Evolutionary conservation across 2,329 filamentous ascomycete genomes (phyloP).

Genomic region (Colletotrichum cuscutae): DNA sequence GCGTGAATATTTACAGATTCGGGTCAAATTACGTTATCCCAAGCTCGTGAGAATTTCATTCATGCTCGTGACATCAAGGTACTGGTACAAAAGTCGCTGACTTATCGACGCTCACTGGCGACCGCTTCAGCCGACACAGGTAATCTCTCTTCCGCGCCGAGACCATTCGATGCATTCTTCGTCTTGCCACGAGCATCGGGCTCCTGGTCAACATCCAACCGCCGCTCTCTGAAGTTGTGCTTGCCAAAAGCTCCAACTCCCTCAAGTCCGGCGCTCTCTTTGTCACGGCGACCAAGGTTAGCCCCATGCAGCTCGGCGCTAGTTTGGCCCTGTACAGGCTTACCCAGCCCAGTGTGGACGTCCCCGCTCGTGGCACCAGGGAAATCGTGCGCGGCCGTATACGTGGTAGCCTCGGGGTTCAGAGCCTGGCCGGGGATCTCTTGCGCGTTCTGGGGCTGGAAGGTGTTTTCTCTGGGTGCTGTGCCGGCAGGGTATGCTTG

Average conservation of each 20-base stretch:
- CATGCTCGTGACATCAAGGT: background rate
- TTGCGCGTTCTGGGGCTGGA: slow-evolving; percentile 49
- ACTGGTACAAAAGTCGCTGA: slow-evolving; percentile 5
- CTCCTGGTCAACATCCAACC: slow-evolving; percentile 44
- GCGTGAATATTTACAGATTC: background rate
- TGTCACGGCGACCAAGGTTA: slow-evolving; percentile 43
- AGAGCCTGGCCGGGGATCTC: slow-evolving; percentile 49
- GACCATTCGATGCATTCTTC: slow-evolving; percentile 34
- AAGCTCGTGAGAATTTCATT: background rate
- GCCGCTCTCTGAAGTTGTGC: slow-evolving; percentile 43
- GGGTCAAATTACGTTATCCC: background rate
- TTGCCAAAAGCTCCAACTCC: slow-evolving; percentile 47
- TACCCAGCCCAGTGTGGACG: slow-evolving; percentile 55
- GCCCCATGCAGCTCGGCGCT: slow-evolving; percentile 52
- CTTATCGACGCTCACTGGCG: slow-evolving; percentile 36
- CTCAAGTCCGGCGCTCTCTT: slow-evolving; percentile 50
- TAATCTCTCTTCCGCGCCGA: slow-evolving; percentile 40
- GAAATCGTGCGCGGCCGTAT: slow-evolving; percentile 49
- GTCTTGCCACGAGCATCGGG: slow-evolving; percentile 39
- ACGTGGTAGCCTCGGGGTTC: slow-evolving; percentile 40
- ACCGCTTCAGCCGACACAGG: slow-evolving; percentile 41
- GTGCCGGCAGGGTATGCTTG: slow-evolving; percentile 70
- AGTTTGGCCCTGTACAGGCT: slow-evolving; percentile 55
- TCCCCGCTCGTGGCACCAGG: slow-evolving; percentile 56
- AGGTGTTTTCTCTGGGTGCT: slow-evolving; percentile 61